A percentile compares a stretch with the other conserved stretches of the same genome.
phyloP scores from a whole-genome alignment of 495 filamentous ascomycete species.

The Cudoniella acicularis region DNA sequence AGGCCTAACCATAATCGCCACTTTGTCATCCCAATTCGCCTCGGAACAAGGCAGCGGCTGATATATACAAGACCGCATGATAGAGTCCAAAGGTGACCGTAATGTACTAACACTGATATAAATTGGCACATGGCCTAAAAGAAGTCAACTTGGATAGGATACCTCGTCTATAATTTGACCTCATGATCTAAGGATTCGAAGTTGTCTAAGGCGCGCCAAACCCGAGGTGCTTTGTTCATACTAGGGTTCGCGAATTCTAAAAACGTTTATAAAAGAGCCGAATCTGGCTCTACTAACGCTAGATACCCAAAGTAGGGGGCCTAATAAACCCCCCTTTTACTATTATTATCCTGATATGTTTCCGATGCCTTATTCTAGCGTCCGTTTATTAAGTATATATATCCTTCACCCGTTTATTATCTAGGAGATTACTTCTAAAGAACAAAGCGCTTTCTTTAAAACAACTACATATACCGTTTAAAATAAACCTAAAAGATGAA shows the following conservation, averaged over 20 bases:
- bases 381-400: slow-evolving; percentile 2
- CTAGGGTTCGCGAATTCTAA: slow-evolving; percentile 2
- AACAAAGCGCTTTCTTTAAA: slow-evolving; percentile 4
- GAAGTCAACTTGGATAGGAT: neutral
- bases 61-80: slow-evolving; percentile 1
- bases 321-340: neutral
- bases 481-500: slow-evolving; percentile 1
- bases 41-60: neutral
- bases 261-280: slow-evolving; percentile 2
- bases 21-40: neutral
- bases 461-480: neutral
- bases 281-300: neutral
- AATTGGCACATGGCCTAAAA: neutral
- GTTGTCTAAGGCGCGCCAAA: neutral
- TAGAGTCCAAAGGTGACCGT: neutral
- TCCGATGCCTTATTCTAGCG: neutral
- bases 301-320: neutral
- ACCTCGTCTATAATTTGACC: neutral
- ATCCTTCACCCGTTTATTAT: neutral
- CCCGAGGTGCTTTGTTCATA: neutral
- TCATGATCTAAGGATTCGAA: slow-evolving; percentile 1
- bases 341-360: slow-evolving; percentile 8
- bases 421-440: neutral
- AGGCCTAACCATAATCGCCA: slow-evolving; percentile 1
- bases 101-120: neutral